Conservation (phyloP, 2,329 filamentous ascomycete species). For the Aspergillus spinulosporus region DNA sequence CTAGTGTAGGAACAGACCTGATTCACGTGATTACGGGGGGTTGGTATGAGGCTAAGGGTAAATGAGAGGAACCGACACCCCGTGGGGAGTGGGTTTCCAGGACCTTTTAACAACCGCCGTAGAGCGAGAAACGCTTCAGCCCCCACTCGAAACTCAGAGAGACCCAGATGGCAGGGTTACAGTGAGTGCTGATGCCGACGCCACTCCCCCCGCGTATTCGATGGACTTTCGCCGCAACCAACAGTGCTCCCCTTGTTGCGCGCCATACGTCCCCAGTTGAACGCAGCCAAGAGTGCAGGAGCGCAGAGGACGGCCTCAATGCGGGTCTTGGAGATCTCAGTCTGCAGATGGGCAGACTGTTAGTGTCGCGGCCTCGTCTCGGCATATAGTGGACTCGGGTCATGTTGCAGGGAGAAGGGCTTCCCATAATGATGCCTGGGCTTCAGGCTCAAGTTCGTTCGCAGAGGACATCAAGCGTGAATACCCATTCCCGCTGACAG, state of each 20-base stretch:
- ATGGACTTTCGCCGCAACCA: neutral
- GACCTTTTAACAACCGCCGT: neutral
- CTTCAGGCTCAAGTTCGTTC: too few relatives aligned
- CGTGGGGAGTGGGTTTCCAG: neutral
- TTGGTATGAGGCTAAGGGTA: neutral
- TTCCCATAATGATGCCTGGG: too few relatives aligned
- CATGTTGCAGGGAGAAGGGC: neutral
- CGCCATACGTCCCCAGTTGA: neutral
- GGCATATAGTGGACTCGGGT: neutral
- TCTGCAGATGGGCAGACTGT: slow-evolving; percentile 1
- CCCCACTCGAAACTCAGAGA: neutral
- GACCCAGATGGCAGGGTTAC: neutral
- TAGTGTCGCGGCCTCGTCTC: neutral
- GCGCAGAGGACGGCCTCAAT: neutral
- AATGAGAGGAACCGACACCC: neutral
- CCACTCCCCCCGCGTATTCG: neutral
- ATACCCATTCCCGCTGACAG: too few relatives aligned
- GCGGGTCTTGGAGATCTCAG: neutral
- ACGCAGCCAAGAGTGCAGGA: slow-evolving; percentile 1
- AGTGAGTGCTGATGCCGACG: slow-evolving; percentile 2
- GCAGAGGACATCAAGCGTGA: too few relatives aligned
- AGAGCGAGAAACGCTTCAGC: neutral
- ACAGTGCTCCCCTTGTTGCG: neutral
- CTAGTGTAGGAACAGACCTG: too few relatives aligned
- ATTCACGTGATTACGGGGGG: neutral